Percentiles rank a stretch among this genome's conserved stretches.
Evolutionary conservation across 1,139 yeast species (phyloP).

Genomic region (Yamadazyma mexicana): DNA sequence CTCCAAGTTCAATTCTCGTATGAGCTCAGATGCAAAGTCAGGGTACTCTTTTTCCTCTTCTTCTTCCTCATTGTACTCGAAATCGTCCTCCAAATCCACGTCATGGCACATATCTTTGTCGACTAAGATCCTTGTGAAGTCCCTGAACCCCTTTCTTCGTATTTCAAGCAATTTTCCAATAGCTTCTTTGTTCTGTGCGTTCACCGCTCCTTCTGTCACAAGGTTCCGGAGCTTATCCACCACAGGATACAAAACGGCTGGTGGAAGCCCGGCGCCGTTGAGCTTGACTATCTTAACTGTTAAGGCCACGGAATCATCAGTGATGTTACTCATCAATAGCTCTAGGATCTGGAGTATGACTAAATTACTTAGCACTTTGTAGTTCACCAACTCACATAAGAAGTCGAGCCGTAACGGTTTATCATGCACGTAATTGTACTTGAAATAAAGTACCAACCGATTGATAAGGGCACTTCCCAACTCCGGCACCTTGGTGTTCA

Average conservation of each 20-base stretch:
- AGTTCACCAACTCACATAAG: constrained; percentile 64
- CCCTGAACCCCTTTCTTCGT: constrained; percentile 49
- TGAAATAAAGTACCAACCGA: constrained; percentile 61
- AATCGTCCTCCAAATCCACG: constrained; percentile 47
- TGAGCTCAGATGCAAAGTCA: constrained; percentile 15
- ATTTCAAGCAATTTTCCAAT: constrained; percentile 55
- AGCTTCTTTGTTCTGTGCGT: constrained; percentile 43
- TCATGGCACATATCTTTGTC: constrained; percentile 64
- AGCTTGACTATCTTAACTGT: constrained; percentile 24
- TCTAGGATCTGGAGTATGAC: constrained; percentile 64
- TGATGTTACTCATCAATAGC: constrained; percentile 52
- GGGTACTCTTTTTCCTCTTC: constrained; percentile 47
- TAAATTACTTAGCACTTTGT: constrained; percentile 64
- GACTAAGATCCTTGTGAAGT: constrained; percentile 50
- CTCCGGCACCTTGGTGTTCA: constrained; percentile 70
- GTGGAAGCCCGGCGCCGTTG: constrained; percentile 24
- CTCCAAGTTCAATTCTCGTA: constrained; percentile 19
- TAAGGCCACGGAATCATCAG: constrained; percentile 41
- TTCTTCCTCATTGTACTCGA: constrained; percentile 45
- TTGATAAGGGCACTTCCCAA: constrained; percentile 60
- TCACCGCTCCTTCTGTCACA: constrained; percentile 54
- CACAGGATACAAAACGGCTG: constrained; percentile 43
- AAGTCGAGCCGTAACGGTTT: constrained; percentile 50
- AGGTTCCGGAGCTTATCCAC: constrained; percentile 62
- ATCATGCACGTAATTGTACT: constrained; percentile 51